A percentile compares a stretch with the other conserved stretches of the same genome.
Conservation (phyloP, 2,329 filamentous ascomycete genomes). For the Ophiocordyceps camponoti-rufipedis region DNA sequence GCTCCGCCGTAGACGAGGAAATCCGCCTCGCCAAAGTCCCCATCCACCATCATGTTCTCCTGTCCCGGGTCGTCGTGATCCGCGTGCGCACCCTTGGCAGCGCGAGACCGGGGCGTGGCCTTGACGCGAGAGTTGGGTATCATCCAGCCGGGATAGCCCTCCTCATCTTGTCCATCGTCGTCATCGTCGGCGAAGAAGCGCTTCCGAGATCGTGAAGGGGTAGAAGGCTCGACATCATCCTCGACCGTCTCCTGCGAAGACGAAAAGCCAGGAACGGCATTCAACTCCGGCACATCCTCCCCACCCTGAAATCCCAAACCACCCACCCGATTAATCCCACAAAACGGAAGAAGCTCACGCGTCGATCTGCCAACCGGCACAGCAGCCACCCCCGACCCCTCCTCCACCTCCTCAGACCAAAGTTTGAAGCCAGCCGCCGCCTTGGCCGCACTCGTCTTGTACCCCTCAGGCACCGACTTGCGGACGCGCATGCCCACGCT, state of each 20-base stretch:
- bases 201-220: constrained; percentile 21
- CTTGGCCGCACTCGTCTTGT: constrained; percentile 48
- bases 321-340: constrained; percentile 60
- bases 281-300: constrained; percentile 11
- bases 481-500: constrained; percentile 87
- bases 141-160: neutral
- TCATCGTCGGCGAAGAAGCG: constrained; percentile 26
- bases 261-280: constrained; percentile 28
- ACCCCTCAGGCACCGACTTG: constrained; percentile 84
- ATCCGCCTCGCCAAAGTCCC: constrained; percentile 51
- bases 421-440: constrained; percentile 34
- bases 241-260: constrained; percentile 36
- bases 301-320: constrained; percentile 43
- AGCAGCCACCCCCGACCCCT: neutral
- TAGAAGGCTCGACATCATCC: constrained; percentile 1
- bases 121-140: constrained; percentile 23
- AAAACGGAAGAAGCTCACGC: constrained; percentile 61
- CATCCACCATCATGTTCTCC: constrained; percentile 26
- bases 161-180: constrained; percentile 3
- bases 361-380: constrained; percentile 7
- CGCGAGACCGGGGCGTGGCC: constrained; percentile 24
- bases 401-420: constrained; percentile 19
- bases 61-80: constrained; percentile 16
- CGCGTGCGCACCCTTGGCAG: constrained; percentile 7
- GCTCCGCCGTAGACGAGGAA: constrained; percentile 35